Conservation (phyloP, 768 basidiomycete genomes). For the Lyophyllum semitale region DNA sequence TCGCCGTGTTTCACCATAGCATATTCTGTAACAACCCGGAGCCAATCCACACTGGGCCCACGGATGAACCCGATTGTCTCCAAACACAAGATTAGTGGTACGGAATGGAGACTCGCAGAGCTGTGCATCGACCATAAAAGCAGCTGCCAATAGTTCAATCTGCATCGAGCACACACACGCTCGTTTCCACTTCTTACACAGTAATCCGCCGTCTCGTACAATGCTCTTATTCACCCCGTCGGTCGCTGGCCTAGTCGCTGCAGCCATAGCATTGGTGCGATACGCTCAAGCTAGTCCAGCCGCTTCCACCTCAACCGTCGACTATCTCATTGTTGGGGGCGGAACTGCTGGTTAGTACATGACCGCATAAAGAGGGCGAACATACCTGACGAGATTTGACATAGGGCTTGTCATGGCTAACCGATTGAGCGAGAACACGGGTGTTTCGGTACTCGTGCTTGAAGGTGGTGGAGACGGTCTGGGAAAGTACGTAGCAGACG, state of each 20-base stretch:
- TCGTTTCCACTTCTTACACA: not conserved
- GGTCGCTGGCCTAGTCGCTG: not conserved
- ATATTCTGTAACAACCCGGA: too few relatives aligned
- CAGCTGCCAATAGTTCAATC: not conserved
- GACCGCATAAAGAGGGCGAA: not conserved
- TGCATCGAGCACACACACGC: not conserved
- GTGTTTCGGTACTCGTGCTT: not conserved
- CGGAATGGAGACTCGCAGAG: not conserved
- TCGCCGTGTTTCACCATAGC: too few relatives aligned
- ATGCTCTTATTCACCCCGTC: not conserved
- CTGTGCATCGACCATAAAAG: not conserved
- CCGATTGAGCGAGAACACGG: not conserved
- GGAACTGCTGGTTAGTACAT: constrained; percentile 1
- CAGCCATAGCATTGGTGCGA: not conserved
- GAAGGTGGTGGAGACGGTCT: not conserved
- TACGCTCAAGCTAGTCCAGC: not conserved
- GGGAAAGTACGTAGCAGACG: not conserved
- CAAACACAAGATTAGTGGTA: too few relatives aligned
- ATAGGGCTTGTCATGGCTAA: not conserved
- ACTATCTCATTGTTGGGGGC: not conserved
- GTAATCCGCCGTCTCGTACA: not conserved
- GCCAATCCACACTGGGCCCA: too few relatives aligned
- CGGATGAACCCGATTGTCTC: too few relatives aligned
- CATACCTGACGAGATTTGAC: not conserved
- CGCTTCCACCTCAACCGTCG: constrained; percentile 2